A percentile compares a stretch with the other conserved stretches of the same genome.
These are phyloP conservation scores for Sclerospora graminicola DNA, from an alignment of 352 stramenopile genomes.

Conservation along the genomic window DNA sequence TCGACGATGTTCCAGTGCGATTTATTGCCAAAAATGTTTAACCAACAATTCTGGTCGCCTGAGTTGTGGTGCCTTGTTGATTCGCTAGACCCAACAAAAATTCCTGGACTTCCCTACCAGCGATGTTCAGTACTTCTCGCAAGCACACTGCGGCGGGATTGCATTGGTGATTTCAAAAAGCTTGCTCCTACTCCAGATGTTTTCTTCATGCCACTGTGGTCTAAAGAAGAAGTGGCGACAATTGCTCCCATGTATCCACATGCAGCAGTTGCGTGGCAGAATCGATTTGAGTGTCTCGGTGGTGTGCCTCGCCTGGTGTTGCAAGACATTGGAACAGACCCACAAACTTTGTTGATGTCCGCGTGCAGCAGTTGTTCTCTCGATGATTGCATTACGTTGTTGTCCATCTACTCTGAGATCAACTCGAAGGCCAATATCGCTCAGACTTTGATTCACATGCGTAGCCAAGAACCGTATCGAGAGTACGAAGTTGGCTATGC, in stretches of 20 bases:
- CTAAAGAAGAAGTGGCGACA: neutral
- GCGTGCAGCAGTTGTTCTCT: too few relatives aligned
- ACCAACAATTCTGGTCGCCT: neutral
- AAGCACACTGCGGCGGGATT: constrained; percentile 21
- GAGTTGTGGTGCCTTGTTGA: constrained; percentile 5
- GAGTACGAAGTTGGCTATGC: too few relatives aligned
- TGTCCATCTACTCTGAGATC: too few relatives aligned
- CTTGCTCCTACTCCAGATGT: constrained; percentile 5
- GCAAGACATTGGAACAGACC: constrained; percentile 18
- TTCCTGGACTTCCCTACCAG: neutral
- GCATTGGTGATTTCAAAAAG: constrained; percentile 26
- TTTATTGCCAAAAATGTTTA: neutral
- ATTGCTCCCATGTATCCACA: neutral
- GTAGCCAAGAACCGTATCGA: too few relatives aligned
- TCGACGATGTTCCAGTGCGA: neutral
- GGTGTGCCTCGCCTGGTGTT: constrained; percentile 13
- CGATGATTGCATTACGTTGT: too few relatives aligned
- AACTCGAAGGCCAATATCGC: too few relatives aligned
- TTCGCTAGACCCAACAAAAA: neutral
- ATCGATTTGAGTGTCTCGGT: constrained; percentile 18
- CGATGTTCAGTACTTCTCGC: constrained; percentile 10
- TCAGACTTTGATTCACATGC: too few relatives aligned
- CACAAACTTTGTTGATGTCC: too few relatives aligned
- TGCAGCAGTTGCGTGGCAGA: neutral
- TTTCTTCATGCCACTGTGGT: neutral